Base-by-base conservation (phyloP, 106 monocot genomes). In the Dendrobium officinale region DNA sequence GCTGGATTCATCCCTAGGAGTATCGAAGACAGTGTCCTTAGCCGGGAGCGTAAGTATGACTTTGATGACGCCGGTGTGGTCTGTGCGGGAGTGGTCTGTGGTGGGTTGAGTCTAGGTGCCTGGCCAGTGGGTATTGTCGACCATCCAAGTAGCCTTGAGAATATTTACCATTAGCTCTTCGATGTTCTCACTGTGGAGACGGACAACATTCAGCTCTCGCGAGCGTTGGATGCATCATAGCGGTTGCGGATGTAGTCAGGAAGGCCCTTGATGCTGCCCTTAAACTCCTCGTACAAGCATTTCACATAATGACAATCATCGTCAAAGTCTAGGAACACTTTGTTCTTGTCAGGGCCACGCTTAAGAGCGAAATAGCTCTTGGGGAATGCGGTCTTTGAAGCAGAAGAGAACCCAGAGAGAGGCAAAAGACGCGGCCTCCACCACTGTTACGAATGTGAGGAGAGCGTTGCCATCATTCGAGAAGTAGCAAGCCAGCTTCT, bases 131-230 rank as follows among this genome's bases (percentile, higher is more conserved):
- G 79, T 79, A 19, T 43, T 66, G 22, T 90, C 90, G 58, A 83
- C 87, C 90, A 90, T 90, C 90, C 90, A 90, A 20, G 87, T 90
- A 20, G 90, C n/a, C n/a, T n/a, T n/a, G n/a, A n/a, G n/a, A n/a
- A n/a, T n/a, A n/a, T n/a, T n/a, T n/a, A n/a, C 90, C 61, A 78
- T 17, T 1, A 75, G 77, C 20, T 87, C 82, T 29, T 85, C 83
- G n/a, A 48, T 73, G 18, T 78, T 85, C 59, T 90, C 83, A 11
- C 83, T 83, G 73, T 85, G 90, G 33, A 54, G 72, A 9, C 61
- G 58, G 24, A 42, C 61, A 10, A 66, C n/a, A n/a, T n/a, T n/a
- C n/a, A n/a, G n/a, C n/a, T n/a, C n/a, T n/a, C n/a, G n/a, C n/a
- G n/a, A n/a, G n/a, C n/a, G n/a, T n/a, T n/a, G n/a, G n/a, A n/a